phyloP scores from a whole-genome alignment of 148 eudicot genomes.

The Nepenthes mirabilis region DNA sequence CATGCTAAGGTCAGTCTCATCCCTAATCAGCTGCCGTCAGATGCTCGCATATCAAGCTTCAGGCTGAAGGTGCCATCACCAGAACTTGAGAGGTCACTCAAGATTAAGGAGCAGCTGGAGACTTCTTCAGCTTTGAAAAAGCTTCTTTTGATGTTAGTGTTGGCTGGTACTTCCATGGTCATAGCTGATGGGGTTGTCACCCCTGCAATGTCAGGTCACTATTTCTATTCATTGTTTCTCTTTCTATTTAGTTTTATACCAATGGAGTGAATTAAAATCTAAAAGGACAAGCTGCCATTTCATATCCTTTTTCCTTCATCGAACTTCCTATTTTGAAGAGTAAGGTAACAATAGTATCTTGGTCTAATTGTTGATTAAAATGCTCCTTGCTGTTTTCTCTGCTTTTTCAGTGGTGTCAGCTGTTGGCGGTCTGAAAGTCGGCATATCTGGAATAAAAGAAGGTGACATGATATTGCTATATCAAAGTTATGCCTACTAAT shows the following conservation, averaged over 20 bases:
- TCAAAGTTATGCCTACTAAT: not conserved
- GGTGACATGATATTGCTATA: slow-evolving; percentile 26
- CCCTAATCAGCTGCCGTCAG: slow-evolving; percentile 91
- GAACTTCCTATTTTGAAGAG: not conserved
- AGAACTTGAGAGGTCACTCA: slow-evolving; percentile 95
- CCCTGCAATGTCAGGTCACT: slow-evolving; percentile 93
- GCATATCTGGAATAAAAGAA: slow-evolving; percentile 53
- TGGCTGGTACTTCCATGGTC: slow-evolving; percentile 98
- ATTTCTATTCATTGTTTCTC: not conserved
- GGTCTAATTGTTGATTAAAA: not conserved
- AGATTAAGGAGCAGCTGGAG: slow-evolving; percentile 82
- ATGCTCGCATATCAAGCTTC: slow-evolving; percentile 92
- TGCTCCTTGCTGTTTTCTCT: slow-evolving; percentile 8
- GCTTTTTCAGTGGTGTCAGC: slow-evolving; percentile 68
- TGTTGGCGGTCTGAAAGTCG: slow-evolving; percentile 83
- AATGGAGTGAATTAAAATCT: too few relatives aligned
- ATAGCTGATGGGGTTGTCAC: slow-evolving; percentile 95
- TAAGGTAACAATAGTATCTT: not conserved
- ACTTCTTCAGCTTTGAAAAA: slow-evolving; percentile 65
- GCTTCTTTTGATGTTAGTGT: slow-evolving; percentile 73
- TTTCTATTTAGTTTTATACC: not conserved
- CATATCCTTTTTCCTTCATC: not conserved
- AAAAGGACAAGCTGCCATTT: not conserved
- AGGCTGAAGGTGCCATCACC: slow-evolving; percentile 92
- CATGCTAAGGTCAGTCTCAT: slow-evolving; percentile 95